Conservation (phyloP, 2,329 filamentous ascomycete genomes). For the Aspergillus ruber region DNA sequence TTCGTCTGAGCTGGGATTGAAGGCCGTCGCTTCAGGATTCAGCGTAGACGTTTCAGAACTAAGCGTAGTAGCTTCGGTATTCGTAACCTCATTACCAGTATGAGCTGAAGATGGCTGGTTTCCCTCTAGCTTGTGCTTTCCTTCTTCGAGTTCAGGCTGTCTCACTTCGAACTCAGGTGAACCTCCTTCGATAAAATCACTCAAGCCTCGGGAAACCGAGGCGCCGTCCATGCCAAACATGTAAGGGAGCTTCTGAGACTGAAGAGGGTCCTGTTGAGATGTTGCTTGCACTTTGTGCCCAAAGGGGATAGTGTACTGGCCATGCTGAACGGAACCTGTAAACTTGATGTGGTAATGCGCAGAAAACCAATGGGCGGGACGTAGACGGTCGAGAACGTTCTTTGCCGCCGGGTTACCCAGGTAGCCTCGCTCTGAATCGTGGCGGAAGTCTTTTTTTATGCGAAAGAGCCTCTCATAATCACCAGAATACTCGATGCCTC, state of each 20-base stretch:
- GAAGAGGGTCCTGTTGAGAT: neutral
- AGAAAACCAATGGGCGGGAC: conserved; percentile 84
- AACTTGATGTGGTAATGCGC: conserved; percentile 92
- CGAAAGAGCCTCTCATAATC: conserved; percentile 62
- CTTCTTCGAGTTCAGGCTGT: conserved; percentile 1
- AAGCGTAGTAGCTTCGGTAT: neutral
- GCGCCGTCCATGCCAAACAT: conserved; percentile 17
- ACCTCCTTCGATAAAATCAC: conserved; percentile 7
- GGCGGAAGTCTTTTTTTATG: conserved; percentile 66
- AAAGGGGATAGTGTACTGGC: conserved; percentile 18
- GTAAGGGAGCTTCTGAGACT: conserved; percentile 1
- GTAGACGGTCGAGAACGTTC: conserved; percentile 71
- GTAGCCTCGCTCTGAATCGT: conserved; percentile 67
- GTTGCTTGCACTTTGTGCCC: conserved; percentile 1
- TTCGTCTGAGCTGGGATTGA: neutral
- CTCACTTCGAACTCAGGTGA: neutral
- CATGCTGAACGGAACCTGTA: conserved; percentile 54
- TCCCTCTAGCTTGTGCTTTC: conserved; percentile 2
- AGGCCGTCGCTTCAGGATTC: neutral
- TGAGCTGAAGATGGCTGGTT: neutral
- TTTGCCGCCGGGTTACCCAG: conserved; percentile 76
- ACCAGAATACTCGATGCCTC: conserved; percentile 71
- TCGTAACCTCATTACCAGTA: neutral
- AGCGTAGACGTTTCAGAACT: too few species aligned
- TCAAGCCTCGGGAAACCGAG: conserved; percentile 2